Percentiles rank a stretch among this genome's conserved stretches.
phyloP scores from a whole-genome alignment of 805 yeast genomes.

The Candida peoriensis region DNA sequence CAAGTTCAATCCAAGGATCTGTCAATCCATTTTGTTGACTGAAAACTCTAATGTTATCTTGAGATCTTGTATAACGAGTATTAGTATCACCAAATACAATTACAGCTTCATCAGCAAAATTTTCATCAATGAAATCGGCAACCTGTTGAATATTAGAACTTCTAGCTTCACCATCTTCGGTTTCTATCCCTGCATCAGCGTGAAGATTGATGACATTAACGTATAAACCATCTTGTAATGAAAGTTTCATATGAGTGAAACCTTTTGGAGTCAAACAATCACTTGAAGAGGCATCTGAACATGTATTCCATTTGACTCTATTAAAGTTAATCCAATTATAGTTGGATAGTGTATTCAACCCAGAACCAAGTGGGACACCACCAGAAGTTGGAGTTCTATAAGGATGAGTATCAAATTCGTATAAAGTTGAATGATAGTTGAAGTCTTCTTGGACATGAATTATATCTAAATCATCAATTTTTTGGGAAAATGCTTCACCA shows the following conservation, averaged over 20 bases:
- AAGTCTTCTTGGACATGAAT: too few relatives aligned
- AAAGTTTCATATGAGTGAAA: constrained; percentile 7
- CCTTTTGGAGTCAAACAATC: constrained; percentile 12
- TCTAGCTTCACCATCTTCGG: constrained; percentile 7
- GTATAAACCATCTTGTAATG: constrained; percentile 5
- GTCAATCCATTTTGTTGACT: constrained; percentile 3
- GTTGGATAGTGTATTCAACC: too few relatives aligned
- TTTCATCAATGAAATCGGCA: constrained; percentile 7
- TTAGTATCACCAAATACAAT: constrained; percentile 10
- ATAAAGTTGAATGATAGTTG: too few relatives aligned
- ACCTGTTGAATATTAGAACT: constrained; percentile 7
- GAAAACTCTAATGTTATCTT: constrained; percentile 6
- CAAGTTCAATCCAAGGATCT: too few relatives aligned
- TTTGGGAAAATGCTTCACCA: too few relatives aligned
- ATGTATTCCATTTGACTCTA: constrained; percentile 7
- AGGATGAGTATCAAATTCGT: too few relatives aligned
- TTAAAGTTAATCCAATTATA: constrained; percentile 7
- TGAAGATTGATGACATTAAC: constrained; percentile 9
- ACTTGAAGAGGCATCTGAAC: constrained; percentile 8
- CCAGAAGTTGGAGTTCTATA: too few relatives aligned
- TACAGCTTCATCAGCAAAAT: constrained; percentile 6
- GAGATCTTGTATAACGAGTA: constrained; percentile 7
- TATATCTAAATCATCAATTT: too few relatives aligned
- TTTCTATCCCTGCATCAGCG: constrained; percentile 10
- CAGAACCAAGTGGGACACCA: too few relatives aligned